Evolutionary conservation across 2,329 filamentous ascomycete species (phyloP).

Genomic region (Fusarium graminum): DNA sequence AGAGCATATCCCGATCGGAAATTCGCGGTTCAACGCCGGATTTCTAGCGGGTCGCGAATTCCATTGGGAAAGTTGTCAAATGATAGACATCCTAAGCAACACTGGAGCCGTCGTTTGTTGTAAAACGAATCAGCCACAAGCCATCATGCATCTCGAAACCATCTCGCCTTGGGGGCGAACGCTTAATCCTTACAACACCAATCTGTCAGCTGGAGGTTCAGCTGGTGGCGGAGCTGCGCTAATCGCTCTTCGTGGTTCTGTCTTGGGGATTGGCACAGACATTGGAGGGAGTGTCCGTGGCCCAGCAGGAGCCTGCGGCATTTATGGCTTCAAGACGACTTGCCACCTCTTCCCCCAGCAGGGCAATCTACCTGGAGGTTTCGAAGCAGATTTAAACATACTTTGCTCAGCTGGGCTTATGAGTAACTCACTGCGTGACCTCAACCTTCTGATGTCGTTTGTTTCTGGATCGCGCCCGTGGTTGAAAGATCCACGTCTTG

Average conservation of each 20-base stretch:
- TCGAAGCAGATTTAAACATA: constrained; percentile 53
- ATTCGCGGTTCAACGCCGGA: constrained; percentile 63
- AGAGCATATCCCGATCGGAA: constrained; percentile 69
- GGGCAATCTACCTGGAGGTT: constrained; percentile 43
- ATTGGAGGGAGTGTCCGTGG: constrained; percentile 55
- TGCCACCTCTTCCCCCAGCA: constrained; percentile 47
- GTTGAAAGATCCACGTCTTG: constrained; percentile 49
- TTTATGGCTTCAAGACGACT: constrained; percentile 45
- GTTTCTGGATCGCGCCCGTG: constrained; percentile 45
- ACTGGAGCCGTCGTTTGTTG: constrained; percentile 64
- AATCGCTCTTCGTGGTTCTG: constrained; percentile 55
- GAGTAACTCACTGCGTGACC: constrained; percentile 50
- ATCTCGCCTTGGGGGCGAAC: constrained; percentile 70
- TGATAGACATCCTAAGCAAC: constrained; percentile 67
- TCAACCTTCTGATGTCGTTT: constrained; percentile 53
- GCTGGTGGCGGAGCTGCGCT: constrained; percentile 67
- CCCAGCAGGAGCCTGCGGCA: constrained; percentile 50
- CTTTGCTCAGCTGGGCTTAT: constrained; percentile 54
- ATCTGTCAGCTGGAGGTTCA: constrained; percentile 71
- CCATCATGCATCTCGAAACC: constrained; percentile 66
- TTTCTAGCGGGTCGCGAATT: constrained; percentile 65
- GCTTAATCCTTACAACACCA: constrained; percentile 71
- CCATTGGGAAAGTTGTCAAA: constrained; percentile 62
- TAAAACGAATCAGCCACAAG: constrained; percentile 74
- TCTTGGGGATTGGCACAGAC: constrained; percentile 56